A percentile compares a stretch with the other conserved stretches of the same genome.
phyloP scores from a whole-genome alignment of 2,329 filamentous ascomycete genomes.

The Harringtonia aguacate region DNA sequence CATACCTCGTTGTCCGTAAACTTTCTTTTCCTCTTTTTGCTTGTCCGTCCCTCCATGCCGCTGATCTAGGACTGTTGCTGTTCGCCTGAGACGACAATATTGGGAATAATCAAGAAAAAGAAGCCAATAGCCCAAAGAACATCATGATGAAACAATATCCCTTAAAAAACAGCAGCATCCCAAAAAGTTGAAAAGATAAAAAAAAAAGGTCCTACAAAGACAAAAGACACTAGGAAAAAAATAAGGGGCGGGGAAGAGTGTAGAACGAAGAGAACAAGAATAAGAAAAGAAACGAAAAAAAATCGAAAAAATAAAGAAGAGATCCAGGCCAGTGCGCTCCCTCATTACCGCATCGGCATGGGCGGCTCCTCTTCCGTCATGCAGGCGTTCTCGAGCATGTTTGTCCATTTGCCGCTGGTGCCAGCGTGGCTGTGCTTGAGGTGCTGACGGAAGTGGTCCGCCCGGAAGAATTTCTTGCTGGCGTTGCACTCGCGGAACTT shows the following conservation, averaged over 20 bases:
- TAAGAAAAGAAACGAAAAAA: not conserved
- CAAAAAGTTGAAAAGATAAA: not conserved
- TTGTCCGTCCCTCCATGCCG: not conserved
- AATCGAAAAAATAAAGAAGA: not conserved
- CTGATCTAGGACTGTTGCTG: too few relatives aligned
- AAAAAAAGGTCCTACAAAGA: not conserved
- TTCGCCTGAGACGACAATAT: not conserved
- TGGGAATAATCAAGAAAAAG: too few relatives aligned
- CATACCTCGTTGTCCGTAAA: slow-evolving; percentile 3
- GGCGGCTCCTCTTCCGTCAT: slow-evolving; percentile 80
- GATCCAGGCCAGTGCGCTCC: not conserved
- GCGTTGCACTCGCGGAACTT: slow-evolving; percentile 98
- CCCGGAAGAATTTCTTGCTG: slow-evolving; percentile 94
- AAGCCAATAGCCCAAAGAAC: too few relatives aligned
- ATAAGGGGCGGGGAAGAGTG: too few relatives aligned
- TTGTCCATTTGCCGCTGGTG: slow-evolving; percentile 97
- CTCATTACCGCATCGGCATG: slow-evolving; percentile 25
- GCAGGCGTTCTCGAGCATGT: slow-evolving; percentile 92
- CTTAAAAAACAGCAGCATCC: not conserved
- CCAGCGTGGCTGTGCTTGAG: slow-evolving; percentile 95
- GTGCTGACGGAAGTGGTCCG: slow-evolving; percentile 96
- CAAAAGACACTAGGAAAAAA: not conserved
- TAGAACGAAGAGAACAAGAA: not conserved
- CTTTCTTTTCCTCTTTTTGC: not conserved
- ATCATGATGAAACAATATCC: not conserved